Percentiles rank a stretch among this genome's conserved stretches.
Evolutionary conservation across 2,329 filamentous ascomycete genomes (phyloP).

Genomic region (Calonectria crousiana): DNA sequence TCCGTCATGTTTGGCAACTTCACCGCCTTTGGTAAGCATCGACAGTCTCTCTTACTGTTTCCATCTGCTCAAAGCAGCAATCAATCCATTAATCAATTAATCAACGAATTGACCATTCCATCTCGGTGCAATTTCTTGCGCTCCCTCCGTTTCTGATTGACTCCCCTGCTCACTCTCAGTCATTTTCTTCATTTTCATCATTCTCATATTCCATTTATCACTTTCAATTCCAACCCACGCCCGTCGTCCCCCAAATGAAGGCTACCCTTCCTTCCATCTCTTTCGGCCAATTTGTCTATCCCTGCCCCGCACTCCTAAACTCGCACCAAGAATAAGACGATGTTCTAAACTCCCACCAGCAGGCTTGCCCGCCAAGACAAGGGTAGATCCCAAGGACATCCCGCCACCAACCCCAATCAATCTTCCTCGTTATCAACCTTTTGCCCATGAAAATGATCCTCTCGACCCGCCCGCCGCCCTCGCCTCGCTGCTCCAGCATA

Average conservation of each 20-base stretch:
- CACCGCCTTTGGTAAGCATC: constrained; percentile 53
- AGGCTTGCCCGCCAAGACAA: constrained; percentile 44
- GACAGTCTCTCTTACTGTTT: constrained; percentile 27
- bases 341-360: constrained; percentile 43
- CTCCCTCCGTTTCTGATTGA: background rate
- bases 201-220: background rate
- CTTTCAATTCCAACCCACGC: constrained; percentile 25
- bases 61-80: background rate
- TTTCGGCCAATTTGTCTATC: constrained; percentile 13
- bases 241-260: constrained; percentile 7
- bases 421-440: constrained; percentile 61
- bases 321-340: constrained; percentile 32
- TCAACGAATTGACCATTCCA: background rate
- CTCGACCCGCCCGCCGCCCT: constrained; percentile 53
- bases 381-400: constrained; percentile 62
- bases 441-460: constrained; percentile 47
- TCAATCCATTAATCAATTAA: constrained; percentile 1
- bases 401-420: constrained; percentile 68
- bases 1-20: constrained; percentile 59
- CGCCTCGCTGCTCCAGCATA: constrained; percentile 63
- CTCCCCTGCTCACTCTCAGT: constrained; percentile 2
- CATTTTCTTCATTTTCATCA: constrained; percentile 21
- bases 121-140: background rate
- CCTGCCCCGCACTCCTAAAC: constrained; percentile 31
- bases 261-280: constrained; percentile 28